Base-by-base conservation (phyloP, 176 grass and related monocot genomes). In the Tillandsia fasciculata region DNA sequence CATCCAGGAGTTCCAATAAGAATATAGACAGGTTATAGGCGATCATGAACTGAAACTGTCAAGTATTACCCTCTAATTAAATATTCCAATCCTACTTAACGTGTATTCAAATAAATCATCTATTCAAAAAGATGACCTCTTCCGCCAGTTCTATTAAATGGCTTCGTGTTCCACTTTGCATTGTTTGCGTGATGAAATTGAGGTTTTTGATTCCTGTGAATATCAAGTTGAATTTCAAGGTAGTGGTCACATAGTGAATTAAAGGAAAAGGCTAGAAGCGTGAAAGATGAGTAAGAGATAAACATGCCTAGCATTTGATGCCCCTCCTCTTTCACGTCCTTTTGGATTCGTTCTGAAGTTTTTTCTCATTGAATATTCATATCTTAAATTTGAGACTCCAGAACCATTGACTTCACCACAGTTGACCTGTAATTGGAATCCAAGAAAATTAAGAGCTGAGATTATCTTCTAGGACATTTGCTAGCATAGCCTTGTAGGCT, bases 41-140 rank as follows among this genome's bases (percentile, higher is more conserved):
- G 33, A 82, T 22, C 65, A 82, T 48, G 20, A 81, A 18, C 26
- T 79, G n/a, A 22, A 61, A 61, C 17, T 63, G 50, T 29, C 64
- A 79, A 67, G 26, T 48, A 73, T 8, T 23, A 17, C 18, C 12
- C 53, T 12, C 28, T 70, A 65, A n/a, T 26, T 74, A 24, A 24
- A 24, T 24, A 1, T 24, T 24, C 24, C 24, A 24, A 24, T 24
- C 24, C 24, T 24, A 24, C 24, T 64, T 11, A 76, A 17, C 28
- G 11, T 48, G 53, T 68, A 22, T 23, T 64, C 67, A 63, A 76
- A 24, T 63, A 26, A 26, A 79, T 53, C 23, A 87, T 77, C 77
- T 87, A 76, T 80, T 73, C 85, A 80, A 74, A 58, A 73, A 63
- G 72, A 64, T 70, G 72, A 22, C 88, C 84, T 70, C 75, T 79